These are phyloP conservation scores for Penicillium sp. DNA, from an alignment of 2,329 filamentous ascomycete species.

Conservation along the genomic window DNA sequence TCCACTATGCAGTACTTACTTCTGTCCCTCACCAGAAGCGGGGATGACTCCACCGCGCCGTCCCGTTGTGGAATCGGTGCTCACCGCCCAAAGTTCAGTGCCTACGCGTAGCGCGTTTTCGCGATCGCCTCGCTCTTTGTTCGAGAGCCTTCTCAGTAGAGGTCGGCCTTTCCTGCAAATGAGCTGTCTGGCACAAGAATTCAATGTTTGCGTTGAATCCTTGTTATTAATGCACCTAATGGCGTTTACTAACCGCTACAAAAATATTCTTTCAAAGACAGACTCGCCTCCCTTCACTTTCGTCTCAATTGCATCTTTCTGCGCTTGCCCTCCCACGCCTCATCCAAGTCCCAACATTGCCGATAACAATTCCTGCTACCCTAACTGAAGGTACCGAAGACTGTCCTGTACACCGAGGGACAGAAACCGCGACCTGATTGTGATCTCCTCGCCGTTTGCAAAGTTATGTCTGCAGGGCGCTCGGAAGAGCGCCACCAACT, in stretches of 20 bases:
- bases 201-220: background rate
- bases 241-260: background rate
- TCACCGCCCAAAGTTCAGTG: background rate
- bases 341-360: background rate
- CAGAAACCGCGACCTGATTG: background rate
- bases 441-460: background rate
- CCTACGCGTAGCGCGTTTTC: slow-evolving; percentile 7
- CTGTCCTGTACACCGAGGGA: background rate
- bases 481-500: background rate
- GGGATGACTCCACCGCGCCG: background rate
- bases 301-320: background rate
- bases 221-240: background rate
- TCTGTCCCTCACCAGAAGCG: background rate
- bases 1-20: background rate
- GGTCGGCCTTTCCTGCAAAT: background rate
- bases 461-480: background rate
- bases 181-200: background rate
- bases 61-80: background rate
- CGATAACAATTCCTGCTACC: no score
- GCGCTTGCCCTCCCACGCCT: background rate
- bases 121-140: slow-evolving; percentile 2
- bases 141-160: background rate
- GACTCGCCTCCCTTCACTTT: background rate
- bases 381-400: no score
- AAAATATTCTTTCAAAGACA: background rate